Base-by-base conservation (phyloP, 805 yeast species). In the Yamadazyma philogaea region DNA sequence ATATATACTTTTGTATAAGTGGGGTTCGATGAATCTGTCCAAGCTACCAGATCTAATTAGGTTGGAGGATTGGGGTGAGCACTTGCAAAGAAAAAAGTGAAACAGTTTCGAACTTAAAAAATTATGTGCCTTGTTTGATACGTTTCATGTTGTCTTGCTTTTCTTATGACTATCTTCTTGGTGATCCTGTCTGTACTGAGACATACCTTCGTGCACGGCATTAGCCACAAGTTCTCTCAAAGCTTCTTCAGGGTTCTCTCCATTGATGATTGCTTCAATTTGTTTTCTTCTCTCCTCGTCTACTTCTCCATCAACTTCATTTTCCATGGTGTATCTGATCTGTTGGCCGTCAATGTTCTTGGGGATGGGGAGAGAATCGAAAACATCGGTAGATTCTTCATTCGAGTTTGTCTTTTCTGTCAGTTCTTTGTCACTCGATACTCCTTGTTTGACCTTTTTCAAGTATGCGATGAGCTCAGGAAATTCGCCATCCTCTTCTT, bases 401-500 rank as follows among this genome's bases (percentile, higher is more conserved):
- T 18, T 17, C 14, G 8, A 10, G 7, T 7, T 20, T n/a, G 30
- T 4, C 16, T 28, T 11, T 16, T 22, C 40, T 20, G 17, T 38
- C 2, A 34, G 20, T 4, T 14, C 33, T 8, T 21, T 19, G 7
- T 15, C 39, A 17, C 14, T 35, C 7, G 16, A 32, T 7, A 15
- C 32, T 53, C 49, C 31, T 43, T 50, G 3, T 49, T 45, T 47
- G 31, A 47, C 50, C 16, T 45, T 50, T 36, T 67, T 70, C 52
- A 90, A 67, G 55, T 84, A 93, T 27, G 68, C 72, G 7, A 80
- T 80, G 11, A 91, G 66, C 30, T 88, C 96, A 1, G 93, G 90
- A 51, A 75, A 83, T 50, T 91, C 97, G 16, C 76, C 88, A 34
- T 89, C 96, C 49, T 88, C 95, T 55, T 82, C 87, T 31, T 86